These are phyloP conservation scores for Saccharomyces mikatae DNA, from an alignment of 805 yeast genomes.

Conservation along the genomic window DNA sequence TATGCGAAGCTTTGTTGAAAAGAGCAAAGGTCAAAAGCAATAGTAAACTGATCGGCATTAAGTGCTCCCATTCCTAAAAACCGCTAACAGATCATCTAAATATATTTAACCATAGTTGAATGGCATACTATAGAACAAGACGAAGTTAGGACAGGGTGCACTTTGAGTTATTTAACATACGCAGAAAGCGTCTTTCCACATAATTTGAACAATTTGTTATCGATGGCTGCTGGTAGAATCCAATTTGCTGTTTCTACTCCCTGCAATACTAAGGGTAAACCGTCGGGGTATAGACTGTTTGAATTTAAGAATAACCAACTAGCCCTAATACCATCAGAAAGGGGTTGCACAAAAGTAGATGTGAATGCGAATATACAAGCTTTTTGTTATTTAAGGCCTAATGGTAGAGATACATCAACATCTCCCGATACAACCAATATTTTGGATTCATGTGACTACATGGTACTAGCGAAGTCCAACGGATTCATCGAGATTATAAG, in stretches of 20 bases:
- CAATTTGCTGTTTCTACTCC: slow-evolving; percentile 21
- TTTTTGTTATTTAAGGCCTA: slow-evolving; percentile 23
- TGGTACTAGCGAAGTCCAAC: slow-evolving; percentile 23
- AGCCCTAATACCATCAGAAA: slow-evolving; percentile 4
- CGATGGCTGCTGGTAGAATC: not conserved
- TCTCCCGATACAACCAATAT: not conserved
- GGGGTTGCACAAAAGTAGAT: slow-evolving; percentile 8
- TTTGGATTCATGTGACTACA: slow-evolving; percentile 21
- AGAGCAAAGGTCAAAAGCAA: not conserved
- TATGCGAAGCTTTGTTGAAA: not conserved
- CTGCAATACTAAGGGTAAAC: slow-evolving; percentile 11
- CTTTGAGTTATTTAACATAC: not conserved
- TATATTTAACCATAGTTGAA: not conserved
- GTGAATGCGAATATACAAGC: slow-evolving; percentile 14
- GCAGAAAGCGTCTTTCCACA: not conserved
- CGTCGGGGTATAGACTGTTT: slow-evolving; percentile 18
- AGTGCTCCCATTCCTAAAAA: not conserved
- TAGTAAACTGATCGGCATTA: not conserved
- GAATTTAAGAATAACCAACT: slow-evolving; percentile 11
- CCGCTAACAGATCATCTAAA: not conserved
- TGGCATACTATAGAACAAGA: not conserved
- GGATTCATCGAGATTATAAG: slow-evolving; percentile 24
- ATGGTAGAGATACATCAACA: slow-evolving; percentile 2
- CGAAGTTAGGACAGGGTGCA: not conserved
- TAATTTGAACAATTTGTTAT: not conserved